Percentiles rank a stretch among this genome's conserved stretches.
phyloP scores from a whole-genome alignment of 73 alveolate species.

The Paramecium octaurelia region DNA sequence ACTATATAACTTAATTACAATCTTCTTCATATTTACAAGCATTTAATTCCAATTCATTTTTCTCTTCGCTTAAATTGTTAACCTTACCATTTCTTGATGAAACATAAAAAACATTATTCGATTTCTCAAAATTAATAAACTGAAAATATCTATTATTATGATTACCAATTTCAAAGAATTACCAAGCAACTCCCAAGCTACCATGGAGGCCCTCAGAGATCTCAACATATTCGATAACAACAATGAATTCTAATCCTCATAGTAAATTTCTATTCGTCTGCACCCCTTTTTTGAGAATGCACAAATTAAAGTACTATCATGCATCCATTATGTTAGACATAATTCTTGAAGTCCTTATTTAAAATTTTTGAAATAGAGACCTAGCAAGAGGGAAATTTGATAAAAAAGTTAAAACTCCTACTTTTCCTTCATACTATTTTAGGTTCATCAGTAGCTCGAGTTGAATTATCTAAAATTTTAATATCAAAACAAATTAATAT shows the following conservation, averaged over 20 bases:
- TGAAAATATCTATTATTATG: not conserved
- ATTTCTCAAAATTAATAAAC: not conserved
- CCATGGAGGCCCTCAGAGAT: not conserved
- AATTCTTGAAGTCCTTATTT: not conserved
- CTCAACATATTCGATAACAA: not conserved
- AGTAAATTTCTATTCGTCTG: not conserved
- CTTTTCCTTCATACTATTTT: not conserved
- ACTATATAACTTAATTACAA: not conserved
- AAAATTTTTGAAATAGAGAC: not conserved
- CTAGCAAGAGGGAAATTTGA: not conserved
- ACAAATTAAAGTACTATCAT: not conserved
- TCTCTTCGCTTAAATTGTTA: not conserved
- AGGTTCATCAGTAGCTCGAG: constrained; percentile 20
- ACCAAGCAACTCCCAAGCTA: not conserved
- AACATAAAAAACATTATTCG: not conserved
- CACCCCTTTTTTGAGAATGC: not conserved
- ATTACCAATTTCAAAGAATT: not conserved
- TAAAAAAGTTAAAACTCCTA: not conserved
- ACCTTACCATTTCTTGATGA: not conserved
- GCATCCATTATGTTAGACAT: not conserved
- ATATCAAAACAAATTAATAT: not conserved
- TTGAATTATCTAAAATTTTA: constrained; percentile 25
- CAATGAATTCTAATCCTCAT: not conserved
- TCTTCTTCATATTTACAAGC: not conserved
- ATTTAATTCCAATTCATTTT: not conserved